Evolutionary conservation across 2,329 filamentous ascomycete genomes (phyloP).

Genomic region (Septoria petroselini): DNA sequence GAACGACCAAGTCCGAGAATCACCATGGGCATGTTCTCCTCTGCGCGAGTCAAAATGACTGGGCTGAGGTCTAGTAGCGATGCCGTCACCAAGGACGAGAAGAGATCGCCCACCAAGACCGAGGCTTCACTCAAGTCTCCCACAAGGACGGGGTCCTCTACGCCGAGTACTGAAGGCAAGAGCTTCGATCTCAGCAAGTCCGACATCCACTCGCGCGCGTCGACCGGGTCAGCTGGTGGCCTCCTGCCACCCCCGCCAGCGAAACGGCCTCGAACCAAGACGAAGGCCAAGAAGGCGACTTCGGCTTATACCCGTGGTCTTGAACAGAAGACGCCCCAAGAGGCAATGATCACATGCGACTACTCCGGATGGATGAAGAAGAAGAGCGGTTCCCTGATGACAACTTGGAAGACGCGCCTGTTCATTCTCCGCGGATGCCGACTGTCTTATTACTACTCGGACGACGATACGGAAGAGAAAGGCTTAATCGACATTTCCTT

Average conservation of each 20-base stretch:
- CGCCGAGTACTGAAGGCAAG: conserved; percentile 56
- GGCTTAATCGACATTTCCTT: conserved; percentile 97
- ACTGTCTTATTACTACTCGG: conserved; percentile 92
- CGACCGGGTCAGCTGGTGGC: conserved; percentile 44
- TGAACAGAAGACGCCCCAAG: conserved; percentile 72
- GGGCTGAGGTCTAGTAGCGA: conserved; percentile 87
- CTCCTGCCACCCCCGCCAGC: conserved; percentile 33
- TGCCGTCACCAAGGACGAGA: conserved; percentile 55
- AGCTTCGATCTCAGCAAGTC: conserved; percentile 39
- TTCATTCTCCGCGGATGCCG: conserved; percentile 90
- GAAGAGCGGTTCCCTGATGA: conserved; percentile 92
- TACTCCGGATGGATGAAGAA: conserved; percentile 99
- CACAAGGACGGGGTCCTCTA: conserved; percentile 71
- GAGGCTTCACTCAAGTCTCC: conserved; percentile 56
- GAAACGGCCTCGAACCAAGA: conserved; percentile 28
- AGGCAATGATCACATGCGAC: conserved; percentile 82
- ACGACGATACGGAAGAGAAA: conserved; percentile 87
- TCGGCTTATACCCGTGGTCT: conserved; percentile 89
- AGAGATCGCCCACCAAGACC: conserved; percentile 35
- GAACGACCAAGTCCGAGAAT: conserved; percentile 29
- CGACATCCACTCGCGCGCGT: conserved; percentile 41
- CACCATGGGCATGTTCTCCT: conserved; percentile 38
- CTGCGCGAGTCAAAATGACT: conserved; percentile 49
- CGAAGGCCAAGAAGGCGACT: conserved; percentile 77
- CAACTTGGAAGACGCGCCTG: conserved; percentile 94